A percentile compares a stretch with the other conserved stretches of the same genome.
Conservation (phyloP, 768 basidiomycete species). For the Myochromella boudieri region DNA sequence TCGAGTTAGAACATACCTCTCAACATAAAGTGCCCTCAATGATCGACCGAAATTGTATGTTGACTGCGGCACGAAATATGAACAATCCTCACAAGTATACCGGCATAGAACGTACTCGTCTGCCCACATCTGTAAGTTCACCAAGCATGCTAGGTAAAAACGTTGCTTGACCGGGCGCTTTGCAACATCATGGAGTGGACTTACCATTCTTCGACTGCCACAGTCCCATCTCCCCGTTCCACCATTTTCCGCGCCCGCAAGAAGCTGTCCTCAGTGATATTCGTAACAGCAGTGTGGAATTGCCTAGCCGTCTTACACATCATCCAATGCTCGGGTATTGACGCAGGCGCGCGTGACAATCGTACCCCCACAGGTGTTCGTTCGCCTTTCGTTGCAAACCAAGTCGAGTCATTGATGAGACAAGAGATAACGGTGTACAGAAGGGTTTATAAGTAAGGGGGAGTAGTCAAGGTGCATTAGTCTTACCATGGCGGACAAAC, state of each 20-base stretch:
- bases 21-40: constrained; percentile 64
- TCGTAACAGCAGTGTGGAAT: constrained; percentile 47
- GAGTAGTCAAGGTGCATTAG: not conserved
- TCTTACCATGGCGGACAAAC: constrained; percentile 72
- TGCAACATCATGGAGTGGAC: too few species aligned
- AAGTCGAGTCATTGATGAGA: not conserved
- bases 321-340: constrained; percentile 67
- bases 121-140: constrained; percentile 69
- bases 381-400: constrained; percentile 48
- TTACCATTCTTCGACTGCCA: constrained; percentile 64
- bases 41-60: constrained; percentile 62
- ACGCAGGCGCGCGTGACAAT: constrained; percentile 58
- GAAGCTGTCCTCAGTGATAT: constrained; percentile 25
- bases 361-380: constrained; percentile 74
- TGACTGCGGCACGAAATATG: constrained; percentile 39
- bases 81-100: not conserved
- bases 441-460: not conserved
- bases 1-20: constrained; percentile 43
- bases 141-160: constrained; percentile 57
- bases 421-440: not conserved
- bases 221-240: constrained; percentile 56
- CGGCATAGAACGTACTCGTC: constrained; percentile 42
- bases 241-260: constrained; percentile 47
- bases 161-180: too few species aligned
- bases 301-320: constrained; percentile 58